Evolutionary conservation across 2,329 filamentous ascomycete species (phyloP), one percentile per base, ranked within the genome.

Genomic region (Penicillium hordei): DNA sequence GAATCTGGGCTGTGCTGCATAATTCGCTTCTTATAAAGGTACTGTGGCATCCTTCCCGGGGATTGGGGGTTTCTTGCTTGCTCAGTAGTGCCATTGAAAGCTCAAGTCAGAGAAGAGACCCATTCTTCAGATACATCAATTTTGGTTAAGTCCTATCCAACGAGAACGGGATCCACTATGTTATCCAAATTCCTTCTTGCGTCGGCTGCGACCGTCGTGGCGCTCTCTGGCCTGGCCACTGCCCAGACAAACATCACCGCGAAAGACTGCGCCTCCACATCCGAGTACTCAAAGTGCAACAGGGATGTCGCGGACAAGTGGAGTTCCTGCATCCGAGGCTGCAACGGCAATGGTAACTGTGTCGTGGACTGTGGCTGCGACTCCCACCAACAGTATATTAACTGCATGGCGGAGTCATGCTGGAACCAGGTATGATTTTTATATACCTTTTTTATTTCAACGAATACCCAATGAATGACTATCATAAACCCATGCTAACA

Each of bases 361-460:
- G 59, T 57, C 12, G 63, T 65, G 2, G 55, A 64, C 39, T 68
- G 66, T 38, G 65, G 65, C 15, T 68, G 66, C 46, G 60, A 59
- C 23, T 60, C 62, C 2, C 64, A 68, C 49, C 65, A 66, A 42
- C 44, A 65, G 42, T 69, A 69, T 61, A 65, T 72, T 57, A 75
- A 76, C 54, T 75, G 74, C 66, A 75, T 75, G 66, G 69, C 73
- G 2, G 61, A 71, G 27, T 63, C 65, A 23, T 77, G 74, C 64
- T 77, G 75, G 75, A 77, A 77, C 57, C 67, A 71, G 56, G 70
- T 72, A 63, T n/a, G 53, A 13, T 12, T 23, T 40, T 13, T 21
- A 43, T 44, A 38, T 38, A 17, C 33, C 4, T 8, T 2, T 17
- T 33, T 33, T 13, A 33, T 33, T 3, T 13, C 31, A 31, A 13